Evolutionary conservation across 116 monocot species (phyloP).

Genomic region (Dioscorea cayenensis): DNA sequence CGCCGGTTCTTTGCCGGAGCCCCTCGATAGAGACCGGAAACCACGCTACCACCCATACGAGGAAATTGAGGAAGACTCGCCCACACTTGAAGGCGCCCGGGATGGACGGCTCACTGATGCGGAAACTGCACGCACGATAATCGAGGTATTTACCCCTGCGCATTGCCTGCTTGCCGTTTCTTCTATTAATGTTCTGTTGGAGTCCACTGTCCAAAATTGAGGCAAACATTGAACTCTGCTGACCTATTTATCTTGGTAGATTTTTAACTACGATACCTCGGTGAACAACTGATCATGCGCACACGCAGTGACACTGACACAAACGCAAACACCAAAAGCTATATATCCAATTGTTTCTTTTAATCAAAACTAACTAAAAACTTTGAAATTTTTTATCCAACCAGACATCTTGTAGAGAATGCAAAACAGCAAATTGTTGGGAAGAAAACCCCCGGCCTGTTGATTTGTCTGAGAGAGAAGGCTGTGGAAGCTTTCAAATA

Average conservation of each 20-base stretch:
- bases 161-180: neutral
- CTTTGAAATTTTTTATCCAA: too few relatives aligned
- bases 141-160: conserved; percentile 21
- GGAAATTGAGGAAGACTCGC: conserved; percentile 22
- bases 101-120: conserved; percentile 32
- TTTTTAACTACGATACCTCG: too few relatives aligned
- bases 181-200: neutral
- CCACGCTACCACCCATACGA: conserved; percentile 31
- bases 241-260: neutral
- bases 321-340: too few relatives aligned
- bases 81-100: neutral
- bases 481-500: neutral
- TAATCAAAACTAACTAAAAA: too few relatives aligned
- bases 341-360: too few relatives aligned
- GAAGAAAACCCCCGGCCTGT: too few relatives aligned
- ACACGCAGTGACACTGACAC: too few relatives aligned
- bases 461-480: too few relatives aligned
- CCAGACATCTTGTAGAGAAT: too few relatives aligned
- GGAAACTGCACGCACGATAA: conserved; percentile 34
- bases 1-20: conserved; percentile 21
- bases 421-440: too few relatives aligned
- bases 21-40: conserved; percentile 8
- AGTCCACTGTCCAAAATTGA: neutral
- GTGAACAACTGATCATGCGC: too few relatives aligned
- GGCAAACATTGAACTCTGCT: neutral